Base-by-base conservation (phyloP, 192 early-diverging fungal genomes). In the Rhizoclosmatium sp. region DNA sequence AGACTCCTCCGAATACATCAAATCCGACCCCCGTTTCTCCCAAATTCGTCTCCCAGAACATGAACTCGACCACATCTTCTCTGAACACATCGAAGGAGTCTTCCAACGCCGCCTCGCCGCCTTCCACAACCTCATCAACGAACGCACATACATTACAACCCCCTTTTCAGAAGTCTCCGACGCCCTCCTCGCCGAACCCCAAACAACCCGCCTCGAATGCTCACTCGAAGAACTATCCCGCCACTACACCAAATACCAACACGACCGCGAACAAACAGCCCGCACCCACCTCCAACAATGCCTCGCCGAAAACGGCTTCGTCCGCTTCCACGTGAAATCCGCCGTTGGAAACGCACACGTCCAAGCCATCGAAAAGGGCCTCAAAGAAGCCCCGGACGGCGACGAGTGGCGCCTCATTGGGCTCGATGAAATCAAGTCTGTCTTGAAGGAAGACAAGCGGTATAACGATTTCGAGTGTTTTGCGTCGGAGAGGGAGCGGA, bases 381-480 rank as follows among this genome's bases (percentile, higher is more conserved):
- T 75, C 48, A 79, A 59, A 65, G 86, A 86, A 69, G 69, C 87
- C 39, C 76, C 62, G 16, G 86, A 80, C 47, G 88, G 85, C 12
- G 88, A 83, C 4, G 86, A 85, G 49, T 86, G 84, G 83, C 70
- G 81, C 47, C 80, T 67, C 4, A 84, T 80, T 58, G 75, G 62
- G 58, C 58, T 86, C 49, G 87, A 88, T 47, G 89, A 90, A 61
- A 83, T 90, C 69, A 71, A 78, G 58, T 69, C 79, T 44, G 87
- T 90, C 4, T 77, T 90, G 64, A 85, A 83, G 47, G 87, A 89
- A 23, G 87, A 89, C 78, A 87, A 87, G 59, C 83, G 87, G 41
- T 89, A 81, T 71, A 71, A 86, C 45, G 83, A 82, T 4, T 71
- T 83, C 48, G 78, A 77, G 47, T 71, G 58, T 58, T 83, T 87